These are phyloP conservation scores for Lyophyllum semitale DNA, from an alignment of 768 basidiomycete species.

Conservation along the genomic window DNA sequence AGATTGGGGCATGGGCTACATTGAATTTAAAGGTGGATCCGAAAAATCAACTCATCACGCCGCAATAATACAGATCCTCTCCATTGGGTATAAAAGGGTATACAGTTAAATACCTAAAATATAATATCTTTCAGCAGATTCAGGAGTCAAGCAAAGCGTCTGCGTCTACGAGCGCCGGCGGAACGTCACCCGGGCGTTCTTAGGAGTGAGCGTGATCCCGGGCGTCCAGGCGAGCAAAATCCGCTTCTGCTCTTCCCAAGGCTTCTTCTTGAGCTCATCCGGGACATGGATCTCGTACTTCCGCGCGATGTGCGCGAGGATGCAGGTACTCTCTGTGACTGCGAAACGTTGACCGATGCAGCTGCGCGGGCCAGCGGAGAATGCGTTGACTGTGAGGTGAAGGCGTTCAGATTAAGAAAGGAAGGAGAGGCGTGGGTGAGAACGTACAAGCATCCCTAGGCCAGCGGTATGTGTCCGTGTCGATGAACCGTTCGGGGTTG, in stretches of 20 bases:
- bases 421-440: neutral
- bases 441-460: slow-evolving; percentile 50
- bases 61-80: too few relatives aligned
- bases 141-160: too few relatives aligned
- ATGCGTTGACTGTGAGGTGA: slow-evolving; percentile 36
- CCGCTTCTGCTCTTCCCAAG: slow-evolving; percentile 33
- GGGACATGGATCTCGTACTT: slow-evolving; percentile 43
- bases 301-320: slow-evolving; percentile 45
- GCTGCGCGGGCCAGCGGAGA: slow-evolving; percentile 44
- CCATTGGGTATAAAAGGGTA: too few relatives aligned
- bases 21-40: too few relatives aligned
- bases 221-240: slow-evolving; percentile 37
- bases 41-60: too few relatives aligned
- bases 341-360: slow-evolving; percentile 56
- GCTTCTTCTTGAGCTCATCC: slow-evolving; percentile 27
- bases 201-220: slow-evolving; percentile 35
- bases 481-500: slow-evolving; percentile 52
- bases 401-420: neutral
- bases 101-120: too few relatives aligned
- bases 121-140: too few relatives aligned
- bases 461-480: slow-evolving; percentile 50
- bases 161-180: slow-evolving; percentile 10
- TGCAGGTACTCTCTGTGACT: slow-evolving; percentile 38
- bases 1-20: too few relatives aligned
- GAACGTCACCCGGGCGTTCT: slow-evolving; percentile 25